phyloP scores from a whole-genome alignment of 345 rosid species.

The Lumnitzera littorea region DNA sequence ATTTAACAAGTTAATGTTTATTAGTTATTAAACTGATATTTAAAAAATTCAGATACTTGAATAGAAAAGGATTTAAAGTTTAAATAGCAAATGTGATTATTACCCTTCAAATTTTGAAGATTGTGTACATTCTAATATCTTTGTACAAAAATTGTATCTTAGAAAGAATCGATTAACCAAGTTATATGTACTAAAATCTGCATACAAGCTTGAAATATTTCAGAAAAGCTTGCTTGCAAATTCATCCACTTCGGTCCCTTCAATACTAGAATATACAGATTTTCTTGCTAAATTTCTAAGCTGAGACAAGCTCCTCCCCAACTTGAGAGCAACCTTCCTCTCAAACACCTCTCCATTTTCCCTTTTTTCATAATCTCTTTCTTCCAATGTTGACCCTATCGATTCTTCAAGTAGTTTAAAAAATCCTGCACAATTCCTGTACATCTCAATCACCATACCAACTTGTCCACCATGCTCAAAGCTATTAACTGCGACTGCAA shows the following conservation, averaged over 20 bases:
- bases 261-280: neutral
- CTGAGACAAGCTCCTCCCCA: constrained; percentile 14
- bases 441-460: constrained; percentile 22
- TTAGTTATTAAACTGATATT: too few relatives aligned
- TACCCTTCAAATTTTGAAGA: too few relatives aligned
- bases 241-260: constrained; percentile 10
- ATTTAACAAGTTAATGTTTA: too few relatives aligned
- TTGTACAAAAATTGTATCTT: too few relatives aligned
- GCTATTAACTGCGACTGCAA: neutral
- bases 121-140: too few relatives aligned
- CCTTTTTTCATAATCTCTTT: constrained; percentile 8
- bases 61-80: too few relatives aligned
- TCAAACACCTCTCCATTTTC: constrained; percentile 21
- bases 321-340: constrained; percentile 10
- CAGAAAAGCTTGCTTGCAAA: constrained; percentile 21
- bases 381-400: neutral
- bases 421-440: constrained; percentile 14
- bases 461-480: constrained; percentile 5
- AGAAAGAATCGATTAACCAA: neutral
- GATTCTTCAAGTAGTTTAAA: constrained; percentile 1
- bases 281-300: constrained; percentile 11
- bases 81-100: too few relatives aligned
- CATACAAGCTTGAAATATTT: neutral
- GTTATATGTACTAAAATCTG: neutral
- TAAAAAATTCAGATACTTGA: too few relatives aligned